Conservation (phyloP, 345 rosid genomes). For the Brassica cretica region DNA sequence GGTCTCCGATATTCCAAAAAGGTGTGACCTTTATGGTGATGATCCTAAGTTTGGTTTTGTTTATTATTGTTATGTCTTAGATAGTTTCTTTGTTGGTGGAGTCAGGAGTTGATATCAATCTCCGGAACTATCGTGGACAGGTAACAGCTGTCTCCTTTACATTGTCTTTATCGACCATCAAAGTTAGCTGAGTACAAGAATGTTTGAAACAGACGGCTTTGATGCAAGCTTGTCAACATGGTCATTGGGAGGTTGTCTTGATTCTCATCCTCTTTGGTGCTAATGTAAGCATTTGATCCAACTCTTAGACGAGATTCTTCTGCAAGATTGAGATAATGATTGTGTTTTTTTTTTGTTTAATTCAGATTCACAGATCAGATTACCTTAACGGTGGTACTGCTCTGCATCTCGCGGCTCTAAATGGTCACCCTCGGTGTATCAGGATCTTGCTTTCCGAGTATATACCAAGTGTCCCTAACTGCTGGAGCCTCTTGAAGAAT, state of each 20-base stretch:
- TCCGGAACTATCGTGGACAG: slow-evolving; percentile 98
- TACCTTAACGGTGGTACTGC: slow-evolving; percentile 96
- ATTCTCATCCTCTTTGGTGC: slow-evolving; percentile 84
- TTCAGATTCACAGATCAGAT: slow-evolving; percentile 75
- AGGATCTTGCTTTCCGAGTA: slow-evolving; percentile 86
- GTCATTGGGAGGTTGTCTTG: slow-evolving; percentile 98
- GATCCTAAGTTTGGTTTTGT: too few species aligned
- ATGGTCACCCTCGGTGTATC: slow-evolving; percentile 84
- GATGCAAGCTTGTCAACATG: slow-evolving; percentile 99
- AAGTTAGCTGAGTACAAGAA: neutral
- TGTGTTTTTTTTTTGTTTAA: neutral
- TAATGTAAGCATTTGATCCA: slow-evolving; percentile 52
- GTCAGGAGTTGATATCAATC: slow-evolving; percentile 95
- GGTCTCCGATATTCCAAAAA: too few species aligned
- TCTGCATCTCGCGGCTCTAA: slow-evolving; percentile 87
- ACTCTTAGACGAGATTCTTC: too few species aligned
- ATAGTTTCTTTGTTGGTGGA: slow-evolving; percentile 89
- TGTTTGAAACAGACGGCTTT: slow-evolving; percentile 74
- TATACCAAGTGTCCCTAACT: slow-evolving; percentile 67
- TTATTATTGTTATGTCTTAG: slow-evolving; percentile 17
- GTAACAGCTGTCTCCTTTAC: slow-evolving; percentile 38
- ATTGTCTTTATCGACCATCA: neutral
- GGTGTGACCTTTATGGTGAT: too few species aligned
- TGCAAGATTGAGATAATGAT: neutral
- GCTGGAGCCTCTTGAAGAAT: slow-evolving; percentile 51